Conservation (phyloP, 2,329 filamentous ascomycete species). For the Coniochaeta sp. region DNA sequence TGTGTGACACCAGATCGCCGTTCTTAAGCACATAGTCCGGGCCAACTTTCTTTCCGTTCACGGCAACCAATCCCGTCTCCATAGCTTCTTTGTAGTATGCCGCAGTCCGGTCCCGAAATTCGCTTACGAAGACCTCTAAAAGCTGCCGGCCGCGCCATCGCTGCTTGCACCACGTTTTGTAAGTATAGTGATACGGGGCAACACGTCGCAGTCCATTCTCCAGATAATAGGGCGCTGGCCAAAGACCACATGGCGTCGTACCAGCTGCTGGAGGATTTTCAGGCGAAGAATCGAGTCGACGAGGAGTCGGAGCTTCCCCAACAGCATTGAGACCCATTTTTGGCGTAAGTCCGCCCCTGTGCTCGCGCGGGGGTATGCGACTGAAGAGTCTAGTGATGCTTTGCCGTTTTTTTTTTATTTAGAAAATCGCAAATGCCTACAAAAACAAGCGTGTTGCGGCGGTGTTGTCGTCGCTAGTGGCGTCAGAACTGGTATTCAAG, state of each 20-base stretch:
- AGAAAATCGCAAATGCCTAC: not conserved
- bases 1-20: slow-evolving; percentile 87
- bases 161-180: slow-evolving; percentile 92
- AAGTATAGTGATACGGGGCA: slow-evolving; percentile 83
- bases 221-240: slow-evolving; percentile 68
- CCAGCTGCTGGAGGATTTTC: not conserved
- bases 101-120: slow-evolving; percentile 81
- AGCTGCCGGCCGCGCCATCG: slow-evolving; percentile 79
- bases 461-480: not conserved
- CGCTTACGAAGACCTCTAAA: slow-evolving; percentile 80
- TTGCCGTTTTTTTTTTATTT: not conserved
- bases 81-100: slow-evolving; percentile 89
- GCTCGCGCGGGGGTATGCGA: not conserved
- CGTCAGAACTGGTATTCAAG: too few relatives aligned
- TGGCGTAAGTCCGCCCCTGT: not conserved
- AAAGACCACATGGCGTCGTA: slow-evolving; percentile 27
- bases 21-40: slow-evolving; percentile 71
- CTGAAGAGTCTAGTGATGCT: not conserved
- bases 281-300: not conserved
- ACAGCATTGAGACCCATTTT: not conserved
- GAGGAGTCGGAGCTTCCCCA: not conserved
- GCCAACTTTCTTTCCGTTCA: slow-evolving; percentile 68
- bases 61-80: slow-evolving; percentile 65
- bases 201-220: slow-evolving; percentile 79
- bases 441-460: not conserved